Conservation (phyloP, 768 basidiomycete species). For the Scleroderma bovista region DNA sequence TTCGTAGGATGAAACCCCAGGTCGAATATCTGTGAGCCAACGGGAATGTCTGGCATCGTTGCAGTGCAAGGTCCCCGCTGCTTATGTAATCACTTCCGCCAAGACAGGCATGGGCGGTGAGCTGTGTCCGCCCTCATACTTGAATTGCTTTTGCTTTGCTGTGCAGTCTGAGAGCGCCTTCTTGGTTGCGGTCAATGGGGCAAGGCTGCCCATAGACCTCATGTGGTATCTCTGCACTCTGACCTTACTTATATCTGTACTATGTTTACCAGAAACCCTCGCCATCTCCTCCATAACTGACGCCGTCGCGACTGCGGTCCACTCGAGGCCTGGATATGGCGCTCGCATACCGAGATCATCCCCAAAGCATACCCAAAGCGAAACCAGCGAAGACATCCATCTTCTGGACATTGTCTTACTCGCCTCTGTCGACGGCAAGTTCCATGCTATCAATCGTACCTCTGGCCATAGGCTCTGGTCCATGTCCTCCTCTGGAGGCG, state of each 20-base stretch:
- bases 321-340: conserved; percentile 13
- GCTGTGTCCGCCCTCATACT: neutral
- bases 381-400: conserved; percentile 42
- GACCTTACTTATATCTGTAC: conserved; percentile 21
- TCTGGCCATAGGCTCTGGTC: conserved; percentile 86
- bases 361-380: conserved; percentile 5
- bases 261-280: conserved; percentile 29
- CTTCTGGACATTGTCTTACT: conserved; percentile 82
- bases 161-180: neutral
- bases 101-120: neutral
- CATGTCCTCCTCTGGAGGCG: conserved; percentile 57
- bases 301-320: conserved; percentile 23
- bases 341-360: conserved; percentile 14
- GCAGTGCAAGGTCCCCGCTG: neutral
- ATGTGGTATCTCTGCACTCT: conserved; percentile 19
- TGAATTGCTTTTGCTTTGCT: neutral
- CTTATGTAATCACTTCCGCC: neutral
- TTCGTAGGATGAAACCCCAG: conserved; percentile 77
- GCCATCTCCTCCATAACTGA: conserved; percentile 22
- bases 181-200: conserved; percentile 21
- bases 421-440: conserved; percentile 89
- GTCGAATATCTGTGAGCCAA: conserved; percentile 83
- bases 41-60: conserved; percentile 59
- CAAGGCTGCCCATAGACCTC: conserved; percentile 33
- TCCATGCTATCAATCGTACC: conserved; percentile 89